Evolutionary conservation across 2,329 filamentous ascomycete genomes (phyloP).

Genomic region (Ustulina deusta): DNA sequence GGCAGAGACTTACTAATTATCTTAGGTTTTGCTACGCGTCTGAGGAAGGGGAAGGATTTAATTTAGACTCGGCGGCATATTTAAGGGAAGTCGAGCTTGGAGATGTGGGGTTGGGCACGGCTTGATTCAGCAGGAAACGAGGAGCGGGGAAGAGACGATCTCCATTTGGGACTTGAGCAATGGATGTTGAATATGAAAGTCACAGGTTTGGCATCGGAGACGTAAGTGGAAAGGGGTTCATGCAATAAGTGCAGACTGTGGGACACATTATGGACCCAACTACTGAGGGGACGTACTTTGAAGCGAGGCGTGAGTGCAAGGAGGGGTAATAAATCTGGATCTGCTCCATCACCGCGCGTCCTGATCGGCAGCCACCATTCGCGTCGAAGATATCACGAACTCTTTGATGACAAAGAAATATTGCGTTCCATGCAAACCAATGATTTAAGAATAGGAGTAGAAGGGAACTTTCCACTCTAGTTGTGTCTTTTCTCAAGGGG

Average conservation of each 20-base stretch:
- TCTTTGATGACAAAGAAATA: not conserved
- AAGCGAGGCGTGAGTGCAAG: not conserved
- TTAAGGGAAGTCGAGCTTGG: not conserved
- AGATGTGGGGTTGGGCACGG: not conserved
- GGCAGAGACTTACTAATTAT: not conserved
- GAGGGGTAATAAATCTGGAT: not conserved
- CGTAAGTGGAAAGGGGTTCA: not conserved
- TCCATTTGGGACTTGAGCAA: not conserved
- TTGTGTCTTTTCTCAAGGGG: too few relatives aligned
- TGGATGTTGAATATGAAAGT: not conserved
- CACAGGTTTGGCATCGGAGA: not conserved
- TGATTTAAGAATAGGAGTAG: too few relatives aligned
- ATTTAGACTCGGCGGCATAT: not conserved
- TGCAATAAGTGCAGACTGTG: not conserved
- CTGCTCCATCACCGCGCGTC: not conserved
- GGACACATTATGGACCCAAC: not conserved
- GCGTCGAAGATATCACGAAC: not conserved
- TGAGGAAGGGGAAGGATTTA: not conserved
- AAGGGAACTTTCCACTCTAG: too few relatives aligned
- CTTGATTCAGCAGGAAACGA: not conserved
- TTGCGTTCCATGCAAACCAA: not conserved
- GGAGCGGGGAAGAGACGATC: not conserved
- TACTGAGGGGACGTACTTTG: too few relatives aligned
- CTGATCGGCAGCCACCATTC: not conserved
- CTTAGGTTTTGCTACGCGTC: not conserved